phyloP scores from a whole-genome alignment of 1,139 yeast species.

The Zygosaccharomyces pseudobailii region DNA sequence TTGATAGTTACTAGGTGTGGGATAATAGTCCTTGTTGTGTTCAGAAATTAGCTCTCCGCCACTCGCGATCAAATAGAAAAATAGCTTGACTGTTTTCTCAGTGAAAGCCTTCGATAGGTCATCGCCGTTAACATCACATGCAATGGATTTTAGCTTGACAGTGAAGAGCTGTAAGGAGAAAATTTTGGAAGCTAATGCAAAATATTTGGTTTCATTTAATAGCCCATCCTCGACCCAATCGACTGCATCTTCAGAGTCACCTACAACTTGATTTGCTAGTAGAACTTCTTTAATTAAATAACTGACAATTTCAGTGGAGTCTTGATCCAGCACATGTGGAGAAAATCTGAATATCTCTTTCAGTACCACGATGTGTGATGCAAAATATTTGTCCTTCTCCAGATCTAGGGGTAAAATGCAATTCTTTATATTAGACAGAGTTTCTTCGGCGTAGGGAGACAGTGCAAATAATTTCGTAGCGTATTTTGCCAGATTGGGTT shows the following conservation, averaged over 20 bases:
- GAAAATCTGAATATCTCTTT: slow-evolving; percentile 56
- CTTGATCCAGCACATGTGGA: slow-evolving; percentile 49
- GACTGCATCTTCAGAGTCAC: slow-evolving; percentile 31
- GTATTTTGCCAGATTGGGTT: slow-evolving; percentile 61
- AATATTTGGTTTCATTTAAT: slow-evolving; percentile 35
- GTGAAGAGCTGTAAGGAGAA: slow-evolving; percentile 57
- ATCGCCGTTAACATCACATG: slow-evolving; percentile 25
- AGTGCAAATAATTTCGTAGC: slow-evolving; percentile 56
- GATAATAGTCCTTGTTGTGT: slow-evolving; percentile 39
- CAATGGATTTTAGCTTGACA: slow-evolving; percentile 54
- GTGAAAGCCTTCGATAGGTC: slow-evolving; percentile 40
- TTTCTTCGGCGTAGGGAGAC: slow-evolving; percentile 41
- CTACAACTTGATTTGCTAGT: slow-evolving; percentile 41
- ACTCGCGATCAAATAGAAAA: slow-evolving; percentile 63
- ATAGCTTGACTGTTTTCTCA: slow-evolving; percentile 61
- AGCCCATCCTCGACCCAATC: slow-evolving; percentile 50
- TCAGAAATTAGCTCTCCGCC: slow-evolving; percentile 75
- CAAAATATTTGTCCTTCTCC: slow-evolving; percentile 36
- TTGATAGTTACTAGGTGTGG: slow-evolving; percentile 64
- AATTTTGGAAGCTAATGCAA: slow-evolving; percentile 44
- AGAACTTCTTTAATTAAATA: slow-evolving; percentile 58
- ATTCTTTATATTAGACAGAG: slow-evolving; percentile 39
- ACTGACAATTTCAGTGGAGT: slow-evolving; percentile 55
- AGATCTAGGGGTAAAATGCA: slow-evolving; percentile 50
- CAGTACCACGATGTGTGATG: slow-evolving; percentile 56